A percentile compares a stretch with the other conserved stretches of the same genome.
These are phyloP conservation scores for Xylaria sp. DNA, from an alignment of 495 filamentous ascomycete species.

Conservation along the genomic window DNA sequence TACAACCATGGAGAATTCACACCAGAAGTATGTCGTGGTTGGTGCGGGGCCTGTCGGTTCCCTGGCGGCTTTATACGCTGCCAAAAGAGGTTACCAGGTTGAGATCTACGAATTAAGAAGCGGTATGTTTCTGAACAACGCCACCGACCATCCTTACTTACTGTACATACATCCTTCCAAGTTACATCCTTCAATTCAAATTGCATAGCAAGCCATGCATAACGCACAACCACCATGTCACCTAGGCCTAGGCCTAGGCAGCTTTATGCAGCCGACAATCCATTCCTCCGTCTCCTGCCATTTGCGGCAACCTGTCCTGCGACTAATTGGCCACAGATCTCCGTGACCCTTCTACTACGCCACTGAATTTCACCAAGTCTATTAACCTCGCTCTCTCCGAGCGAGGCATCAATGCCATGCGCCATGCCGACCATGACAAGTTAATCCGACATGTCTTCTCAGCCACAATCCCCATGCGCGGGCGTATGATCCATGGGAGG, in stretches of 20 bases:
- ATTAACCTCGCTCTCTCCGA: conserved; percentile 97
- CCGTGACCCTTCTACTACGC: conserved; percentile 79
- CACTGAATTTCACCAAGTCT: conserved; percentile 95
- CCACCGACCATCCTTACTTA: too few species aligned
- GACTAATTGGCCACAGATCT: conserved; percentile 66
- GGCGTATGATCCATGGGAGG: conserved; percentile 94
- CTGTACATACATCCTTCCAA: too few species aligned
- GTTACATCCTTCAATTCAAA: too few species aligned
- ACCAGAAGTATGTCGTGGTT: conserved; percentile 80
- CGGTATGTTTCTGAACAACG: conserved; percentile 64
- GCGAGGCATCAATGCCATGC: conserved; percentile 89
- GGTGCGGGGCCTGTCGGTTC: conserved; percentile 94
- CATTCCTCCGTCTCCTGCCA: neutral
- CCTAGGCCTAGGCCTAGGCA: too few species aligned
- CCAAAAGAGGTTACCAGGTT: conserved; percentile 82
- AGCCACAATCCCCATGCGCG: conserved; percentile 89
- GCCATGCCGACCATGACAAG: conserved; percentile 64
- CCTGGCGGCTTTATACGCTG: conserved; percentile 90
- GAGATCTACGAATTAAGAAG: conserved; percentile 93
- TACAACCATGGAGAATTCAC: conserved; percentile 22
- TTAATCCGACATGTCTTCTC: conserved; percentile 75
- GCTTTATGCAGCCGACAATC: neutral
- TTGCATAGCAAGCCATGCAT: too few species aligned
- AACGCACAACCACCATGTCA: neutral
- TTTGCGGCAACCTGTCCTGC: neutral